A percentile compares a stretch with the other conserved stretches of the same genome.
Conservation (phyloP, 768 basidiomycete genomes). For the Hemileccinum rubropunctum region DNA sequence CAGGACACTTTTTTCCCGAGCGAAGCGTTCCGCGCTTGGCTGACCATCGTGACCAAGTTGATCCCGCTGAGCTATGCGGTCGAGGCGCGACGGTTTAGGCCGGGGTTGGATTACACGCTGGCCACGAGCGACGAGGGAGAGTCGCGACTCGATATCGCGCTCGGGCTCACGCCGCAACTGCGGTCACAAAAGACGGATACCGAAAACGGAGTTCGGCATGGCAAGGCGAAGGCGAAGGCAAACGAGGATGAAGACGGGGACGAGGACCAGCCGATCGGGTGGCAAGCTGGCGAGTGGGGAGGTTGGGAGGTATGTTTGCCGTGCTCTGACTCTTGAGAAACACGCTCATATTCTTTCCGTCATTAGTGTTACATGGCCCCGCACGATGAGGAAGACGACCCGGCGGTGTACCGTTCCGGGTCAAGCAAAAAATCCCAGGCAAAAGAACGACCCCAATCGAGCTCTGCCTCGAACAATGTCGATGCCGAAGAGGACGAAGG, state of each 20-base stretch:
- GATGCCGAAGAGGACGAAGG: constrained; percentile 23
- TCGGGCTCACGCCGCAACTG: constrained; percentile 78
- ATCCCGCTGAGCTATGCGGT: constrained; percentile 68
- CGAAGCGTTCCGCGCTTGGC: constrained; percentile 88
- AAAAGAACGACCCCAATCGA: constrained; percentile 14
- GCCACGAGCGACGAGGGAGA: constrained; percentile 85
- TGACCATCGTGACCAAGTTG: constrained; percentile 66
- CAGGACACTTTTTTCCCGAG: constrained; percentile 80
- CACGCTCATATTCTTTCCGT: not conserved
- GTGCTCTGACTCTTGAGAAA: not conserved
- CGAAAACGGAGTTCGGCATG: constrained; percentile 10
- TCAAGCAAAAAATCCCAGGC: constrained; percentile 38
- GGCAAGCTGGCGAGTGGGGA: constrained; percentile 79
- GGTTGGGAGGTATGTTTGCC: constrained; percentile 80
- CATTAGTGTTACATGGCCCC: constrained; percentile 89
- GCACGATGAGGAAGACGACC: constrained; percentile 93
- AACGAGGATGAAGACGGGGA: constrained; percentile 23
- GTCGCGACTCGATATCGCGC: constrained; percentile 78
- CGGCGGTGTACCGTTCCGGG: constrained; percentile 82
- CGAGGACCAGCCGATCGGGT: constrained; percentile 41
- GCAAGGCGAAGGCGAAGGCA: constrained; percentile 25
- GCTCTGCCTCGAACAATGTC: constrained; percentile 12
- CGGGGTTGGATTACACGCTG: constrained; percentile 92
- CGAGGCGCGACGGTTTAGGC: constrained; percentile 87
- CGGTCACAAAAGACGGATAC: constrained; percentile 15